Evolutionary conservation across 2,329 filamentous ascomycete species (phyloP), one percentile per base, ranked within the genome.

Genomic region (Fonsecaea nubica): DNA sequence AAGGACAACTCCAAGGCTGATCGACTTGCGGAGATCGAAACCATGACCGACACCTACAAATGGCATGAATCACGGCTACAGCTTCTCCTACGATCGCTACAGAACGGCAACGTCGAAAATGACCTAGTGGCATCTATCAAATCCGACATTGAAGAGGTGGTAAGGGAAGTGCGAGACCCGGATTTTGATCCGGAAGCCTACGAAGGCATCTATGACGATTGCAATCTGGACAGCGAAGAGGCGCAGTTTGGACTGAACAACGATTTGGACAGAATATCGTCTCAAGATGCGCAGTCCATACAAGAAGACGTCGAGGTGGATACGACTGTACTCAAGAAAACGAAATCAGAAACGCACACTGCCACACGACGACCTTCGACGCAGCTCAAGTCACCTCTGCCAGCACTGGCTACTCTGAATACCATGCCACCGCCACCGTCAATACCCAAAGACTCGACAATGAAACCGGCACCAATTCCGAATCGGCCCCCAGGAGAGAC

Each of bases 11-110:
- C 86, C 71, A 97, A 96, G 80, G 89, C 91, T 2, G 94, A 97
- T 71, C 89, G 94, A 66, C 89, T 98, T 82, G 88, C 92, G 62
- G 91, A 95, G 76, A 90, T 99, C 72, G 91, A 96, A 75, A 84
- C 86, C 67, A 84, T 90, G 74, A 92, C 93, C 73, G 95, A 99
- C 78, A 89, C 91, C 74, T 94, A 98, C 83, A 97, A 97, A 80
- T 98, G 92, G 91, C 95, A 99, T 77, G 91, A 96, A 76, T 88
- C 89, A 71, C 97, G 96, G 77, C 85, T 99, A 70, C 95, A 99
- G 80, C 85, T 98, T 65, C 88, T 98, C 75, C 88, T 94, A 74
- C 89, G 95, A 72, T 92, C 92, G 33, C 82, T 99, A 72, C 93
- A 98, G 76, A 99, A 99, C 76, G 94, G 93, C 64, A 92, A 90